Conservation (phyloP, 2,329 filamentous ascomycete genomes). For the Arthroderma uncinatum region DNA sequence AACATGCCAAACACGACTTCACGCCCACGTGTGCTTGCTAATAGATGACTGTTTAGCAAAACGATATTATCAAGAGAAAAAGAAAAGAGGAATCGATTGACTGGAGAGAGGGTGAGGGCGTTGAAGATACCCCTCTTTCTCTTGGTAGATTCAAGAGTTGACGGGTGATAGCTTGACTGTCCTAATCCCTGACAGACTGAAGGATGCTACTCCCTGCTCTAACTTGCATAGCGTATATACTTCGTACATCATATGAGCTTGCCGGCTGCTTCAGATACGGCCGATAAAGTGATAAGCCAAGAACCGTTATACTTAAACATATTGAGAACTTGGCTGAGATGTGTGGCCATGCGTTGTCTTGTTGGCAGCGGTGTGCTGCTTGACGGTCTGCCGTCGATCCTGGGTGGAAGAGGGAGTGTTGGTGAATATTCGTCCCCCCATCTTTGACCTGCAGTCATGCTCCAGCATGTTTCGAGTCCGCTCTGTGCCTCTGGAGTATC, state of each 20-base stretch:
- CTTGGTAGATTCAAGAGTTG: background rate
- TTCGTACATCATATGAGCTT: background rate
- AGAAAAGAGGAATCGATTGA: background rate
- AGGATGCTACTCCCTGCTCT: background rate
- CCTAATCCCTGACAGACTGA: background rate
- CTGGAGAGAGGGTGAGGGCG: background rate
- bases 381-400: background rate
- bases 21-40: background rate
- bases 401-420: background rate
- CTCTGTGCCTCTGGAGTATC: background rate
- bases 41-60: background rate
- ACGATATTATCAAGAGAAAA: background rate
- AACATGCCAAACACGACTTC: conserved; percentile 1
- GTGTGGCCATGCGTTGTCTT: background rate
- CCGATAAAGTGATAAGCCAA: background rate
- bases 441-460: background rate
- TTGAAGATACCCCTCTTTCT: background rate
- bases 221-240: background rate
- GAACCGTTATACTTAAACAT: background rate
- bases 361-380: background rate
- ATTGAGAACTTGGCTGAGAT: background rate
- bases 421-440: background rate
- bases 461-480: background rate
- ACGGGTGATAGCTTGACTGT: background rate
- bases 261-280: background rate